A percentile compares a stretch with the other conserved stretches of the same genome.
These are phyloP conservation scores for Scolecobasidium constrictum DNA, from an alignment of 2,329 filamentous ascomycete species.

Conservation along the genomic window DNA sequence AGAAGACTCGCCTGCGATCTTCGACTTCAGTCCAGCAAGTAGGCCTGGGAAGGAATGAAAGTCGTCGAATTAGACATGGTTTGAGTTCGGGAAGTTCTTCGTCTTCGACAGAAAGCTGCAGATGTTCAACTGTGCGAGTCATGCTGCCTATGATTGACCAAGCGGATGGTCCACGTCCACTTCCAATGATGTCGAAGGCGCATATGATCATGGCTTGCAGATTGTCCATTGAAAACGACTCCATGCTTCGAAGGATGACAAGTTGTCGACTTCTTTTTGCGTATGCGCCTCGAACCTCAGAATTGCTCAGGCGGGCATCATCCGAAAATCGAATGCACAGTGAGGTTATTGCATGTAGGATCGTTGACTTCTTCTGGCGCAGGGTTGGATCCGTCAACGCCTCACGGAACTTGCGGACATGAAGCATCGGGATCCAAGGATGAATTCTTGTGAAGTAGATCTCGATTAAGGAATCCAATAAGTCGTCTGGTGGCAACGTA, in stretches of 20 bases:
- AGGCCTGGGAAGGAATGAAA: conserved; percentile 23
- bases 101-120: conserved; percentile 22
- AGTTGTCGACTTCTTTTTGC: conserved; percentile 14
- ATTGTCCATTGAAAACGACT: conserved; percentile 23
- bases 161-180: conserved; percentile 22
- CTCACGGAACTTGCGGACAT: conserved; percentile 20
- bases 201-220: conserved; percentile 25
- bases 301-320: conserved; percentile 12
- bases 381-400: conserved; percentile 13
- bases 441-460: conserved; percentile 22
- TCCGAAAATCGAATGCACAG: conserved; percentile 15
- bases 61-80: conserved; percentile 23
- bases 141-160: conserved; percentile 26
- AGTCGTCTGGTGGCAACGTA: conserved; percentile 13
- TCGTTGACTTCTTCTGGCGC: conserved; percentile 13
- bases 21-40: conserved; percentile 23
- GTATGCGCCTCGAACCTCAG: conserved; percentile 12
- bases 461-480: conserved; percentile 19
- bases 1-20: conserved; percentile 27
- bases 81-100: conserved; percentile 14
- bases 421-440: conserved; percentile 25
- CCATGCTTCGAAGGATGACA: conserved; percentile 23
- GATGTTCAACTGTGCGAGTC: conserved; percentile 24
- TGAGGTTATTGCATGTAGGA: conserved; percentile 19
- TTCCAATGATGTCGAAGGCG: conserved; percentile 24